Conservation (phyloP, 805 yeast genomes). For the Kluyveromyces starmeri region DNA sequence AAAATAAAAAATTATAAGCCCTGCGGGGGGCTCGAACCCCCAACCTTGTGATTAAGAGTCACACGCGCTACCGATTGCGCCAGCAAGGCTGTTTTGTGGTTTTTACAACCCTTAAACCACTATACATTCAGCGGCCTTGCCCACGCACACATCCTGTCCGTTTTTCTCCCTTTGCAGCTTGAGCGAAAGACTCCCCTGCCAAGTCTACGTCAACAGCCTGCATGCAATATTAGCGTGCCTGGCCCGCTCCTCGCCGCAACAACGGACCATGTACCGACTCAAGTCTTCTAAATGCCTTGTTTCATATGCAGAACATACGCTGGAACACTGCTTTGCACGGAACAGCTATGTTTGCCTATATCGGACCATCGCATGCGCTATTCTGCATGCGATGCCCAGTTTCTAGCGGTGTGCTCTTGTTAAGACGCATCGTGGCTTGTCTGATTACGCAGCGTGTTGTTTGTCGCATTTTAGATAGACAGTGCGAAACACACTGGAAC, state of each 20-base stretch:
- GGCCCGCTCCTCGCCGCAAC: no score
- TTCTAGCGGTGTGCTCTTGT: neutral
- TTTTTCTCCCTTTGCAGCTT: no score
- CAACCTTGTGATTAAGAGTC: slow-evolving; percentile 15
- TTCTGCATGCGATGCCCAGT: neutral
- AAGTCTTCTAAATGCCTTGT: neutral
- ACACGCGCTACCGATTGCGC: slow-evolving; percentile 16
- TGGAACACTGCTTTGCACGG: neutral
- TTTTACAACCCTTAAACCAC: no score
- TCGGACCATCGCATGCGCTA: neutral
- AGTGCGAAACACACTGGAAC: neutral
- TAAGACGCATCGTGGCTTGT: neutral
- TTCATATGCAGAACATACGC: neutral
- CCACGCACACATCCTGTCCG: no score
- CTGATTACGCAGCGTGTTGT: neutral
- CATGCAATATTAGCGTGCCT: no score
- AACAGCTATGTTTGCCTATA: neutral
- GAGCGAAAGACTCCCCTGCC: no score
- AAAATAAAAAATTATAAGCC: slow-evolving; percentile 7
- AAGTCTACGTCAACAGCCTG: no score
- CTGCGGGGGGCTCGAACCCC: slow-evolving; percentile 16
- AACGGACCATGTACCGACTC: no score
- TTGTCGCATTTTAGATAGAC: slow-evolving; percentile 1
- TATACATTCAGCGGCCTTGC: no score
- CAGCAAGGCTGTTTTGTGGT: slow-evolving; percentile 11